These are phyloP conservation scores for Cladophialophora immunda DNA, from an alignment of 2,329 filamentous ascomycete genomes.

Conservation along the genomic window DNA sequence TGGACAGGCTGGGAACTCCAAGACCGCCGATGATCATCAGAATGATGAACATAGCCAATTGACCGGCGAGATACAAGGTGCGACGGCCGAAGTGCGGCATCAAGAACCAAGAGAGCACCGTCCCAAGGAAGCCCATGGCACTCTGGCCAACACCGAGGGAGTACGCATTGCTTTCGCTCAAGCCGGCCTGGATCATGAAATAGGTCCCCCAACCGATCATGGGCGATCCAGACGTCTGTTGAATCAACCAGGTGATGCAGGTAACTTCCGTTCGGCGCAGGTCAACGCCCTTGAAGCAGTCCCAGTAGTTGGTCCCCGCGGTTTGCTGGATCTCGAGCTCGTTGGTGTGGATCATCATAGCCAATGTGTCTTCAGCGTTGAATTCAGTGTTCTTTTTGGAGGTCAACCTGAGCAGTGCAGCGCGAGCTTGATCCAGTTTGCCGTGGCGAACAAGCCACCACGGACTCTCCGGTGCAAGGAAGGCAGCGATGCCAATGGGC, in stretches of 20 bases:
- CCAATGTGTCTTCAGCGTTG: slow-evolving; percentile 44
- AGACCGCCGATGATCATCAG: slow-evolving; percentile 46
- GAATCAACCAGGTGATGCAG: slow-evolving; percentile 53
- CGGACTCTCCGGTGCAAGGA: slow-evolving; percentile 57
- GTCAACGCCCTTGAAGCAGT: slow-evolving; percentile 48
- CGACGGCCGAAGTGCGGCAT: slow-evolving; percentile 45
- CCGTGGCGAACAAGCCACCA: slow-evolving; percentile 63
- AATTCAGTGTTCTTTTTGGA: slow-evolving; percentile 43
- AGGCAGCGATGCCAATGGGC: slow-evolving; percentile 37
- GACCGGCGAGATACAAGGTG: slow-evolving; percentile 50
- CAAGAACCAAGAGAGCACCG: slow-evolving; percentile 59
- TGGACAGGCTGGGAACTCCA: slow-evolving; percentile 39
- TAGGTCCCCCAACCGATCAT: slow-evolving; percentile 72
- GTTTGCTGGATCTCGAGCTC: slow-evolving; percentile 42
- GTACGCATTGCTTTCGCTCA: slow-evolving; percentile 48
- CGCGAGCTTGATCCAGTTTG: slow-evolving; percentile 57
- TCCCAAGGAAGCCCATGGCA: slow-evolving; percentile 66
- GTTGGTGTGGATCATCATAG: slow-evolving; percentile 44
- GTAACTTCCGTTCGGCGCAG: slow-evolving; percentile 55
- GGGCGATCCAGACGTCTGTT: slow-evolving; percentile 70
- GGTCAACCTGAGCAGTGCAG: slow-evolving; percentile 55
- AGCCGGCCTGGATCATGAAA: slow-evolving; percentile 62
- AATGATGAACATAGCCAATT: slow-evolving; percentile 63
- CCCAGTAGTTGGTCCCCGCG: slow-evolving; percentile 43
- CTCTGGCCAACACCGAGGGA: slow-evolving; percentile 66